A percentile compares a stretch with the other conserved stretches of the same genome.
Evolutionary conservation across 768 basidiomycete species (phyloP).

Genomic region (Tricholoma terreum): DNA sequence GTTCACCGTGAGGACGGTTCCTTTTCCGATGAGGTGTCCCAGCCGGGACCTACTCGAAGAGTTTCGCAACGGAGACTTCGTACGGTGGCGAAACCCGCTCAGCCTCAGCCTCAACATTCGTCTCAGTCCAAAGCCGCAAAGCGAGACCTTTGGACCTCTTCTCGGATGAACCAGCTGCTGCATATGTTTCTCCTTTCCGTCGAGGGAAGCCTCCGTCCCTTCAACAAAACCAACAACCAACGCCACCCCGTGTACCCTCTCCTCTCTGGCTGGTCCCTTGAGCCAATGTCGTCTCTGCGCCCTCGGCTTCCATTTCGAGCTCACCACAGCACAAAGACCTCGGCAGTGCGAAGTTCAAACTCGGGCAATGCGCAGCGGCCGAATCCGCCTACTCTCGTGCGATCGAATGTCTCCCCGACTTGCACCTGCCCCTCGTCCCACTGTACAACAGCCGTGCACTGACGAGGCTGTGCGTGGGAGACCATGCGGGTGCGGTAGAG

Average conservation of each 20-base stretch:
- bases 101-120: too few relatives aligned
- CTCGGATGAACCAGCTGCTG: too few relatives aligned
- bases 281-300: constrained; percentile 32
- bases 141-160: constrained; percentile 33
- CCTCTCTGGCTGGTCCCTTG: constrained; percentile 39
- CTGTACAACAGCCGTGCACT: constrained; percentile 84
- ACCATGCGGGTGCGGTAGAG: constrained; percentile 57
- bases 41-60: too few relatives aligned
- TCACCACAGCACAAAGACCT: constrained; percentile 57
- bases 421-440: constrained; percentile 68
- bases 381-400: constrained; percentile 70
- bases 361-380: constrained; percentile 85
- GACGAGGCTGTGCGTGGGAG: constrained; percentile 73
- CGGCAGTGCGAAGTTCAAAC: constrained; percentile 82
- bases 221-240: constrained; percentile 27
- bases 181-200: too few relatives aligned
- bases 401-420: constrained; percentile 59
- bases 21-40: constrained; percentile 14
- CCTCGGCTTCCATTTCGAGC: too few relatives aligned
- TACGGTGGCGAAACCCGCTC: constrained; percentile 14
- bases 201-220: constrained; percentile 19
- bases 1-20: constrained; percentile 35
- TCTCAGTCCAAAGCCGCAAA: background rate
- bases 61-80: too few relatives aligned
- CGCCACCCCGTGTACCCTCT: too few relatives aligned